A percentile compares a stretch with the other conserved stretches of the same genome.
phyloP scores from a whole-genome alignment of 129 eudicot genomes.

The Erigeron canadensis region DNA sequence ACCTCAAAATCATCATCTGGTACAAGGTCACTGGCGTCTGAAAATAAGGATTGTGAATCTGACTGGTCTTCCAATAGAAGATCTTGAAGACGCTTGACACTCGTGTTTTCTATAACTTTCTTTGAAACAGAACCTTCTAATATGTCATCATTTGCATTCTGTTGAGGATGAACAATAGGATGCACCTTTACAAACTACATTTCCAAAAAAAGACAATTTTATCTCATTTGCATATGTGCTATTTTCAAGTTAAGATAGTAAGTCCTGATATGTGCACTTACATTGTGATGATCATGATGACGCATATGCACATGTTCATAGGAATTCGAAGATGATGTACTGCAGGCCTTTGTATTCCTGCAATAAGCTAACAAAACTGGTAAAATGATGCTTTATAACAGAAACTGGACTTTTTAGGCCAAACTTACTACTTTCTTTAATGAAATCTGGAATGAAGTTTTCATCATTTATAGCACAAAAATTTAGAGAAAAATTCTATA shows the following conservation, averaged over 20 bases:
- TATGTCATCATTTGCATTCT: slow-evolving; percentile 26
- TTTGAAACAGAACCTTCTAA: slow-evolving; percentile 34
- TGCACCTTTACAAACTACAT: slow-evolving; percentile 54
- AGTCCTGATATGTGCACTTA: slow-evolving; percentile 29
- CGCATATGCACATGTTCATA: slow-evolving; percentile 16
- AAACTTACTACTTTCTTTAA: slow-evolving; percentile 5
- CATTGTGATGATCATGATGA: slow-evolving; percentile 33
- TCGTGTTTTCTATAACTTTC: slow-evolving; percentile 30
- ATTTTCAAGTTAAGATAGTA: not conserved
- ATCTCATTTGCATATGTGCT: slow-evolving; percentile 1
- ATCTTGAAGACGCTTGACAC: slow-evolving; percentile 58
- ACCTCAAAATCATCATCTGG: slow-evolving; percentile 53
- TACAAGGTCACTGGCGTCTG: slow-evolving; percentile 29
- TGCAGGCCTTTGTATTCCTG: slow-evolving; percentile 40
- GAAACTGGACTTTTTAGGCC: slow-evolving; percentile 3
- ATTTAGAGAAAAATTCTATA: not conserved
- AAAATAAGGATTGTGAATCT: slow-evolving; percentile 44
- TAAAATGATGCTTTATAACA: not conserved
- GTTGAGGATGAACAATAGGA: slow-evolving; percentile 42
- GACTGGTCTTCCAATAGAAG: slow-evolving; percentile 64
- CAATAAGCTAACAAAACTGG: slow-evolving; percentile 16
- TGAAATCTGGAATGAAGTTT: not conserved
- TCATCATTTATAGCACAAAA: slow-evolving; percentile 8
- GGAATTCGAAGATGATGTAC: slow-evolving; percentile 32
- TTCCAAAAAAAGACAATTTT: not conserved